Evolutionary conservation across 306 rosid genomes (phyloP).

Genomic region (Corylus heterophylla): DNA sequence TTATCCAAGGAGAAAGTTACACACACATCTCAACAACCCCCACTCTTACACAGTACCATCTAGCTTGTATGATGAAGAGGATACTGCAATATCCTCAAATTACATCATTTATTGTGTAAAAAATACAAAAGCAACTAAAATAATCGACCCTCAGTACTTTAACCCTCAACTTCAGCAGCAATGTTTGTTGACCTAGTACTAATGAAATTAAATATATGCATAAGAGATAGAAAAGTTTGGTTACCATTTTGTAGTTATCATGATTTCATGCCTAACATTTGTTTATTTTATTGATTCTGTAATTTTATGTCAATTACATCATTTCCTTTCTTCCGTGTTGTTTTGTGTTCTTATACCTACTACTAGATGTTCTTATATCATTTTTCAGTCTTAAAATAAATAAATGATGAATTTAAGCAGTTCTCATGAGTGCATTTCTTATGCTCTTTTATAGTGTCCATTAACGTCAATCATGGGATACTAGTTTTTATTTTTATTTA

Average conservation of each 20-base stretch:
- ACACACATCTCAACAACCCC: background rate
- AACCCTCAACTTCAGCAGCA: background rate
- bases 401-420: slow-evolving; percentile 4
- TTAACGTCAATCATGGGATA: background rate
- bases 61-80: too few species aligned
- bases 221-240: background rate
- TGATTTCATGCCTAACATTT: background rate
- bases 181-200: background rate
- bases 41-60: too few species aligned
- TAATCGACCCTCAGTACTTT: too few species aligned
- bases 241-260: background rate
- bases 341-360: background rate
- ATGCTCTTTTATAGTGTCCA: background rate
- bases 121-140: too few species aligned
- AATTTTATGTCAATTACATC: background rate
- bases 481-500: background rate
- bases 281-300: background rate
- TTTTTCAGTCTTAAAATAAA: background rate
- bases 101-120: too few species aligned
- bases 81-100: too few species aligned
- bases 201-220: background rate
- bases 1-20: background rate
- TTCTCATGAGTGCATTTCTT: background rate
- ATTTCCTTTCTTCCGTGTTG: background rate
- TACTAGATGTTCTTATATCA: too few species aligned